A percentile compares a stretch with the other conserved stretches of the same genome.
Conservation (phyloP, 108 stramenopile genomes). For the Fragilaria crotonensis region DNA sequence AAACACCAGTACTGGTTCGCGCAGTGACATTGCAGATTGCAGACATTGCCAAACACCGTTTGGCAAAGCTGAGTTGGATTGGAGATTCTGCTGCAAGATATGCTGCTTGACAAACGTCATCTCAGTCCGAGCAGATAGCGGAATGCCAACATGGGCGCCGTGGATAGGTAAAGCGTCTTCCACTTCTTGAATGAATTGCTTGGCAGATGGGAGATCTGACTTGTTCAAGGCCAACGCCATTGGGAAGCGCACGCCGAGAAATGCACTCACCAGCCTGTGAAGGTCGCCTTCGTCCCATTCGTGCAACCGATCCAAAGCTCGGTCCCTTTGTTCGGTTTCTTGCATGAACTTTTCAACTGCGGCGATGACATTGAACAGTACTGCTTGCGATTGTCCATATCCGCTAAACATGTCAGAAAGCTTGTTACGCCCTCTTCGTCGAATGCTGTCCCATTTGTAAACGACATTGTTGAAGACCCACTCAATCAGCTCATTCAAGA, state of each 20-base stretch:
- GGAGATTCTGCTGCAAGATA: constrained; percentile 2
- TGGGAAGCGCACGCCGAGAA: constrained; percentile 81
- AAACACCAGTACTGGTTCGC: constrained; percentile 66
- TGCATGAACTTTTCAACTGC: constrained; percentile 58
- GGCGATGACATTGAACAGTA: constrained; percentile 37
- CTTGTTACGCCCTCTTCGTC: constrained; percentile 38
- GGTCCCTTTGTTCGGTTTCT: constrained; percentile 36
- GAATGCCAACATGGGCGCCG: constrained; percentile 65
- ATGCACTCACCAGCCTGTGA: constrained; percentile 68
- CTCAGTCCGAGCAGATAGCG: constrained; percentile 59
- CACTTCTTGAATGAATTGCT: constrained; percentile 36
- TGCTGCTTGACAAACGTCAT: constrained; percentile 63
- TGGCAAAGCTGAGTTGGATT: constrained; percentile 7
- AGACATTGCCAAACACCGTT: constrained; percentile 70
- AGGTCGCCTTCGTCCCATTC: constrained; percentile 77
- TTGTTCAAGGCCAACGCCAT: constrained; percentile 88
- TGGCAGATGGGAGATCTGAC: constrained; percentile 50
- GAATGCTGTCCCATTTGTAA: constrained; percentile 73
- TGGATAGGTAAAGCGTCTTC: constrained; percentile 53
- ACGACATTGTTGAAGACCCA: constrained; percentile 82
- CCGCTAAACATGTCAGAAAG: constrained; percentile 81
- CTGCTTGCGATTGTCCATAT: constrained; percentile 65
- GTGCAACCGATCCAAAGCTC: constrained; percentile 40
- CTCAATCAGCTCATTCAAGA: constrained; percentile 72
- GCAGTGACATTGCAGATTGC: constrained; percentile 49